Evolutionary conservation across 106 monocot genomes (phyloP), one percentile per base, ranked within the genome.

Genomic region (Acanthochlamys bracteata): DNA sequence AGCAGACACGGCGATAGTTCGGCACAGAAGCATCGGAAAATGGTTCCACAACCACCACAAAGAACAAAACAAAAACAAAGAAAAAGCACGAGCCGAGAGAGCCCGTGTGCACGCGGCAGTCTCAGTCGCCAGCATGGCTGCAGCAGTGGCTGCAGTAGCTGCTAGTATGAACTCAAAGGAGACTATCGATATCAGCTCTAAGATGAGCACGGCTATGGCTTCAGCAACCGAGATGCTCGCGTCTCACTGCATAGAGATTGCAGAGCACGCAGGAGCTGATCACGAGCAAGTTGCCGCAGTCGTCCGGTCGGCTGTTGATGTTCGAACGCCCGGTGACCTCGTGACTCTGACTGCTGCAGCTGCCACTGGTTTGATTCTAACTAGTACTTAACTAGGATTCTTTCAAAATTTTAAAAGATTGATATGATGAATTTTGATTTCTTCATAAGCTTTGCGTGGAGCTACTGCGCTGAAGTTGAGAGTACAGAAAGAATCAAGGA

Each of bases 341-440:
- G 61, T 91, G 79, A 96, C 96, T 11, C 85, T 96, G 61, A 91
- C 90, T 14, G 96, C 96, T 0, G 88, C 90, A 9, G 96, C 96
- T 1, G 96, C 96, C 23, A 96, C 94, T 59, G 85, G 93, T 89
- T 61, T 19, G 23, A 52, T 25, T 33, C 33, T 33, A 33, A 33
- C 6, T 33, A 33, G 6, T 61, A 16, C 41, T 19, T n/a, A 0
- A 25, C n/a, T 33, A n/a, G 19, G 17, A 23, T 9, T 20, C 19
- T 56, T 23, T 2, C 0, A 56, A 17, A 33, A 3, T 33, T 33
- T 33, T 33, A 6, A 6, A 33, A 33, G 33, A 33, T 3, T 33
- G 33, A 33, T 3, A 33, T 33, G 6, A 3, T 33, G 33, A 33
- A 20, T 0, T 56, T 56, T 23, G 39, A n/a, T 40, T 8, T 40